Base-by-base conservation (phyloP, 2,329 filamentous ascomycete species). In the Penicillium sp. region DNA sequence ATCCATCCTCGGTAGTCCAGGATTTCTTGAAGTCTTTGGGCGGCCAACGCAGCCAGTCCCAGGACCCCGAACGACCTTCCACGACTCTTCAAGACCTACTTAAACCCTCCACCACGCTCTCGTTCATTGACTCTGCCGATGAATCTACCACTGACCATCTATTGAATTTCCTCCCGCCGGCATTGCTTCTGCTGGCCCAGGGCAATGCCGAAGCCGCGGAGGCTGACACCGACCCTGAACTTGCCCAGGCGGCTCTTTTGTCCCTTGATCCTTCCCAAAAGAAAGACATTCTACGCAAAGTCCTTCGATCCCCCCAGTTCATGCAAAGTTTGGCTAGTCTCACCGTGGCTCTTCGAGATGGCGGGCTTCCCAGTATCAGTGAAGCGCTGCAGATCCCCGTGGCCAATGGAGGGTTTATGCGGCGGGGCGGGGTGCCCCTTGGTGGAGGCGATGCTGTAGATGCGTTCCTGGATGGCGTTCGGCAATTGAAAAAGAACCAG, bases 221-320 rank as follows among this genome's bases (percentile, higher is more conserved):
- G 35, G 72, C 74, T 17, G 85, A 93, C 46, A 80, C 84, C 1
- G 78, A 77, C 29, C 69, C 79, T 0, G 82, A 80, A 37, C 77
- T 79, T 2, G 75, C 82, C n/a, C 73, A 82, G 52, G 81, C 82
- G 26, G 86, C 85, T 17, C 80, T 86, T 47, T 75, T 82, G 43
- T 81, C 84, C 5, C 74, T 95, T 54, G 82, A 77, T 37, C 62
- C 82, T 6, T 74, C 74, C 2, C 82, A 92, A 60, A 96, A 96
- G 72, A 86, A 84, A 56, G 72, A 75, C 14, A 76, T 96, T 9
- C 66, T 98, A 29, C 82, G 80, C 61, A 83, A 82, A 57, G 88
- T 96, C 6, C 68, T 96, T 10, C 79, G 85, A 47, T 93, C 85
- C 49, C 90, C 92, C 12, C 92, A 98, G 59, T 88, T 98, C 57